Conservation (phyloP, 352 stramenopile species). For the Pythium aphanidermatum region DNA sequence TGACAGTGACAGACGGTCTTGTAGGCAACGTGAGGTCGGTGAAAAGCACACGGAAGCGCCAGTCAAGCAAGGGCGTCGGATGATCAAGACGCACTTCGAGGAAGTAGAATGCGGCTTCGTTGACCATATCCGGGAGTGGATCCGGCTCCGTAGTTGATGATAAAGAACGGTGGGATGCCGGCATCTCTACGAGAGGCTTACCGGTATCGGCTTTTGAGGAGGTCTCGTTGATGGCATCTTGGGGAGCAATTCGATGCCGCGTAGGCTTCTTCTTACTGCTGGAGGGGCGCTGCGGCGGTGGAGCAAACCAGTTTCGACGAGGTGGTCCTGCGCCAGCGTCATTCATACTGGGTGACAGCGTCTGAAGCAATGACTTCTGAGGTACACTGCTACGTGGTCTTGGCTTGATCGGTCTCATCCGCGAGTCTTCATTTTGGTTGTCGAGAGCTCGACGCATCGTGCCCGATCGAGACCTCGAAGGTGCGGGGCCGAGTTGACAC, state of each 20-base stretch:
- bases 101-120: slow-evolving; percentile 42
- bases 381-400: background rate
- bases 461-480: too few relatives aligned
- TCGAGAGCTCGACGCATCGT: background rate
- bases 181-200: too few relatives aligned
- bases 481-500: too few relatives aligned
- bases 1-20: slow-evolving; percentile 24
- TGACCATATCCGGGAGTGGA: background rate
- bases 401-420: background rate
- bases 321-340: background rate
- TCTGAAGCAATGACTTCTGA: too few relatives aligned
- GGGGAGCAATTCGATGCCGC: too few relatives aligned
- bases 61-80: slow-evolving; percentile 25
- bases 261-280: background rate
- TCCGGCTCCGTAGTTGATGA: too few relatives aligned
- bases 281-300: background rate
- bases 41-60: slow-evolving; percentile 43
- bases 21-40: slow-evolving; percentile 28
- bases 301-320: slow-evolving; percentile 15
- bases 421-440: background rate
- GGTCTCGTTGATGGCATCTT: too few relatives aligned
- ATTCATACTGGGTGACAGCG: too few relatives aligned
- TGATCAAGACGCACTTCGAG: slow-evolving; percentile 46
- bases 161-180: too few relatives aligned
- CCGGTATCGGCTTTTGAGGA: background rate